Conservation (phyloP, 192 early-diverging fungal species). For the Oehlia diaphana region DNA sequence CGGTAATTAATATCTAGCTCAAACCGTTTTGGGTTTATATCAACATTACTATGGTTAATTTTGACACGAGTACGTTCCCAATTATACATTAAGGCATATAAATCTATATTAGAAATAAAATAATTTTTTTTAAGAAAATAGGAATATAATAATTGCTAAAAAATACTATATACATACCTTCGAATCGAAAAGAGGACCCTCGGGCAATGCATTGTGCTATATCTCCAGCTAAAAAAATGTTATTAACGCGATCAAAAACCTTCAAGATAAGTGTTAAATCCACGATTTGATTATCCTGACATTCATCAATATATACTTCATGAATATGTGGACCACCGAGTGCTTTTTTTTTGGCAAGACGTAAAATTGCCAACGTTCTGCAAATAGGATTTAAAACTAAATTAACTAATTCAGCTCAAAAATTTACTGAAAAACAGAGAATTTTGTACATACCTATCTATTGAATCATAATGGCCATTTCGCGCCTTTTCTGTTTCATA, state of each 20-base stretch:
- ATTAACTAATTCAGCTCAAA: background rate
- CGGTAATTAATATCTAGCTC: constrained; percentile 23
- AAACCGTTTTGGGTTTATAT: constrained; percentile 13
- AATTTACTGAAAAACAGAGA: too few species aligned
- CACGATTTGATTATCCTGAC: constrained; percentile 20
- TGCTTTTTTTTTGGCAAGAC: constrained; percentile 6
- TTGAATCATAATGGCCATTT: constrained; percentile 13
- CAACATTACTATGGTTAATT: background rate
- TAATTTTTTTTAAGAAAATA: background rate
- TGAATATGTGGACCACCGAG: constrained; percentile 17
- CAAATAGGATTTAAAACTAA: background rate
- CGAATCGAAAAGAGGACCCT: constrained; percentile 20
- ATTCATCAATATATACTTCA: constrained; percentile 30
- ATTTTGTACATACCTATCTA: background rate
- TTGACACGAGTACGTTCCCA: constrained; percentile 7
- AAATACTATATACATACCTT: background rate
- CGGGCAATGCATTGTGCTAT: constrained; percentile 22
- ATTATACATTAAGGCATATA: constrained; percentile 2
- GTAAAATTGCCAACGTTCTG: constrained; percentile 17
- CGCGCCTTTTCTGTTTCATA: background rate
- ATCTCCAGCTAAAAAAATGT: constrained; percentile 22
- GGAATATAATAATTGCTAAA: background rate
- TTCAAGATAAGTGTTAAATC: constrained; percentile 19
- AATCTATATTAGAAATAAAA: constrained; percentile 1
- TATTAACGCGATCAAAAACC: constrained; percentile 3